Base-by-base conservation (phyloP, 1,139 yeast genomes). In the Pneumocystis murina region DNA sequence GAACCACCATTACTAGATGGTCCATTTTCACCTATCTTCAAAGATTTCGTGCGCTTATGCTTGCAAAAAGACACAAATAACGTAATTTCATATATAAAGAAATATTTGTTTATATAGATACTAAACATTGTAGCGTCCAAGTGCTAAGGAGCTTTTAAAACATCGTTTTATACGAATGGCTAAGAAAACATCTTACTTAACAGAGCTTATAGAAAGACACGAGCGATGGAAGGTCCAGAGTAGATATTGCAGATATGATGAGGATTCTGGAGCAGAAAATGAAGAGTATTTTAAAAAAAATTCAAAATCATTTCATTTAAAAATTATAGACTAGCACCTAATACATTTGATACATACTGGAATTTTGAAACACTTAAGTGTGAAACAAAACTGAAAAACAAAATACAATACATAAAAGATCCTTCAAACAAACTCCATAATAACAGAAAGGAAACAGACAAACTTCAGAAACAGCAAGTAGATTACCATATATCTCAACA, bases 1-100 rank as follows among this genome's bases (percentile, higher is more conserved):
- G 81, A 82, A 59, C 83, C 96, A 0, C 96, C 96, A 0, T 71
- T 74, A 8, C 75, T 90, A 64, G 75, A 73, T 5, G 81, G 81
- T 1, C 64, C 66, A 36, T 83, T 75, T 69, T 75, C 84, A 61
- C 80, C 77, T n/a, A 72, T 75, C 57, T 78, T 84, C 59, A 82
- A 84, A 69, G 83, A 80, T 65, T 87, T 87, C 73, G 82, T 85
- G 14, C 76, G 76, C 61, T 75, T 75, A 65, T 86, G 92, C 70
- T 75, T 87, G 66, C 74, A 77, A 24, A 84, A 83, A 71, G 81
- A 83, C 66, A 86, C 89, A 0, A 68, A 67, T 6, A 74, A 75
- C 59, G 69, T 68, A 38, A 39, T 60, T 17, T 40, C 38, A 59
- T 59, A 38, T 36, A 17, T 20, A 59, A 36, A 4, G 28, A 35